Percentiles rank a stretch among this genome's conserved stretches.
These are phyloP conservation scores for Papiliotrema terrestris DNA, from an alignment of 1,284 basidiomycete species.

Conservation along the genomic window DNA sequence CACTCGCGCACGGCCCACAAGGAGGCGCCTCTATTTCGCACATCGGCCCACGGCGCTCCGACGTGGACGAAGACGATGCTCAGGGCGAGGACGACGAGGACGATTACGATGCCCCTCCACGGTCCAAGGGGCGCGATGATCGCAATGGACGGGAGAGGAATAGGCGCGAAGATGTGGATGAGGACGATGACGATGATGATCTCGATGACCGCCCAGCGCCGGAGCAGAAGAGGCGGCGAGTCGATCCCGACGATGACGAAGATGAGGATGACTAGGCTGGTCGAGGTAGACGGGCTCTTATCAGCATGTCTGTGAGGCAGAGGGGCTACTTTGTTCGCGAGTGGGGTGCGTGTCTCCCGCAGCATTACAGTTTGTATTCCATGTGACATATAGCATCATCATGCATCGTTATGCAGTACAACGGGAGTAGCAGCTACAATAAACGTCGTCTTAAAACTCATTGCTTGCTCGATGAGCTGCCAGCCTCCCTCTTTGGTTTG, in stretches of 20 bases:
- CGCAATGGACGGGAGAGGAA: conserved; percentile 4
- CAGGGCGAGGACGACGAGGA: conserved; percentile 51
- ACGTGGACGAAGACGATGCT: conserved; percentile 62
- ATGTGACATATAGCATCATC: not conserved
- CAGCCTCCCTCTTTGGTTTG: conserved; percentile 16
- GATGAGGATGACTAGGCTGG: conserved; percentile 12
- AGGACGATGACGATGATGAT: conserved; percentile 54
- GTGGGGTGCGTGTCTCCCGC: too few relatives aligned
- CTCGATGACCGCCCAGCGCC: conserved; percentile 6
- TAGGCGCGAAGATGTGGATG: conserved; percentile 14
- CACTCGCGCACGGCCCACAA: conserved; percentile 24
- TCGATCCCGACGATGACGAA: conserved; percentile 27
- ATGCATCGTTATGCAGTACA: not conserved
- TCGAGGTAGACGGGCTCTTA: too few relatives aligned
- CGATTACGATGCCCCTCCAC: not conserved
- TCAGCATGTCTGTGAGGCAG: too few relatives aligned
- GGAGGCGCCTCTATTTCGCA: conserved; percentile 20
- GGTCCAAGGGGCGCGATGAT: not conserved
- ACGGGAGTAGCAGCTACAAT: not conserved
- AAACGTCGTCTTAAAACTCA: not conserved
- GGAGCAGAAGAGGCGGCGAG: conserved; percentile 19
- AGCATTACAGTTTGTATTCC: not conserved
- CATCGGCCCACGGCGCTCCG: conserved; percentile 13
- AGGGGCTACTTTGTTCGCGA: too few relatives aligned
- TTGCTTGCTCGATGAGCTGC: not conserved